These are phyloP conservation scores for Saturnispora silvae DNA, from an alignment of 805 yeast genomes.

Conservation along the genomic window DNA sequence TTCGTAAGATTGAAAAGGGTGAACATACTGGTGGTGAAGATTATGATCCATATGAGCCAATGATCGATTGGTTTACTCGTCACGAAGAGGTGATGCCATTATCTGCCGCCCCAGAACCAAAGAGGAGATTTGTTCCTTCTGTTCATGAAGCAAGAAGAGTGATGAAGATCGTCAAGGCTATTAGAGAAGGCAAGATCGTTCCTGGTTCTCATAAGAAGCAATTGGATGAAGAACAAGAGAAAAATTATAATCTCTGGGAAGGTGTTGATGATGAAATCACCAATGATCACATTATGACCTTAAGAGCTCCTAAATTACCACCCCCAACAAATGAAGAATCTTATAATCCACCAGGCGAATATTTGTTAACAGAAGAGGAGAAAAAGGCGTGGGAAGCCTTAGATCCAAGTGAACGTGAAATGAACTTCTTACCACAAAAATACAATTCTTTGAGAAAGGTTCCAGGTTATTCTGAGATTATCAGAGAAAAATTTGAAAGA, in stretches of 20 bases:
- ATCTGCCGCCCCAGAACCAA: slow-evolving; percentile 92
- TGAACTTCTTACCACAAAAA: slow-evolving; percentile 73
- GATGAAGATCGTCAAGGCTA: slow-evolving; percentile 93
- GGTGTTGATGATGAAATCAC: slow-evolving; percentile 42
- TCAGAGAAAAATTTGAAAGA: slow-evolving; percentile 89
- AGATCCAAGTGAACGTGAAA: slow-evolving; percentile 70
- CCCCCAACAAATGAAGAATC: slow-evolving; percentile 97
- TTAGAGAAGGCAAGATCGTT: slow-evolving; percentile 88
- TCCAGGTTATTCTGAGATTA: slow-evolving; percentile 79
- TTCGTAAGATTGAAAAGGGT: slow-evolving; percentile 74
- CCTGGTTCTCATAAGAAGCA: slow-evolving; percentile 54
- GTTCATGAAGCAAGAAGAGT: slow-evolving; percentile 93
- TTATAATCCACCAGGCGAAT: slow-evolving; percentile 96
- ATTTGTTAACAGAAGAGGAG: slow-evolving; percentile 72
- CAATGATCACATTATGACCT: slow-evolving; percentile 75
- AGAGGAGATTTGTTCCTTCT: slow-evolving; percentile 92
- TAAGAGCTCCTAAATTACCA: slow-evolving; percentile 89
- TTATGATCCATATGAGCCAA: slow-evolving; percentile 84
- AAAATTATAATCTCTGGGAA: slow-evolving; percentile 79
- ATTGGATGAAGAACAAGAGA: slow-evolving; percentile 33
- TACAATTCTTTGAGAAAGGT: slow-evolving; percentile 76
- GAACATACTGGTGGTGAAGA: slow-evolving; percentile 74
- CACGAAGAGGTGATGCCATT: slow-evolving; percentile 82
- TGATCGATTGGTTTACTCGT: slow-evolving; percentile 90
- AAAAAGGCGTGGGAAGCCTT: slow-evolving; percentile 53